Base-by-base conservation (phyloP, 2,329 filamentous ascomycete genomes). In the Diaporthe ampelina region DNA sequence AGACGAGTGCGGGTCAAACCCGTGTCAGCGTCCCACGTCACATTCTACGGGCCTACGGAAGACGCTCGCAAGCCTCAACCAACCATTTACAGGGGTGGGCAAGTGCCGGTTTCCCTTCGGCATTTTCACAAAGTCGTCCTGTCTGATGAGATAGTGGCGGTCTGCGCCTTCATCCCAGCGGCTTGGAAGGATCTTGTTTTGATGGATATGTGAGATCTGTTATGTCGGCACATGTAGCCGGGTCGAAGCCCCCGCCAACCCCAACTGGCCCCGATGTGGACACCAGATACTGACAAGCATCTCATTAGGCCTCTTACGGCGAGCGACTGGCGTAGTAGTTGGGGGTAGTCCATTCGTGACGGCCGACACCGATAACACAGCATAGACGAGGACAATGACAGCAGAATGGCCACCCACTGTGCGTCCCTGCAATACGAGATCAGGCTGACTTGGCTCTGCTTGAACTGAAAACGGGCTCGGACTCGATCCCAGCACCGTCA, bases 41-140 rank as follows among this genome's bases (percentile, higher is more conserved):
- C 48, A 68, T 68, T 54, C 63, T 68, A 37, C 63, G 63, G 45
- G 48, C 29, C 63, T 54, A 54, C 32, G 63, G 63, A 68, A 68
- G 45, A 48, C 48, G 32, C 9, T 68, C 63, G 32, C 63, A 54
- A 50, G 63, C 45, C 63, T 52, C 50, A 26, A 52, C 52, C 29
- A 67, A 45, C 29, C 24, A 52, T 40, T 48, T 52, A 35, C 45
- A 67, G 61, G 45, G 63, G 26, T 52, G 45, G 45, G 37, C 45
- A 67, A 67, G 63, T 68, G 63, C 63, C 63, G 32, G 37, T 35
- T 54, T 15, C 32, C 32, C 48, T 68, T 48, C 48, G 63, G 40
- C 63, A 68, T 37, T 68, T 68, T 68, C 48, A 54, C 63, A 54
- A 68, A 24, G 9, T 65, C 59, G 59, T 32, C 32, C 48, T 48